Evolutionary conservation across 139 green algal species (phyloP).

Genomic region (Chlorella sp.): DNA sequence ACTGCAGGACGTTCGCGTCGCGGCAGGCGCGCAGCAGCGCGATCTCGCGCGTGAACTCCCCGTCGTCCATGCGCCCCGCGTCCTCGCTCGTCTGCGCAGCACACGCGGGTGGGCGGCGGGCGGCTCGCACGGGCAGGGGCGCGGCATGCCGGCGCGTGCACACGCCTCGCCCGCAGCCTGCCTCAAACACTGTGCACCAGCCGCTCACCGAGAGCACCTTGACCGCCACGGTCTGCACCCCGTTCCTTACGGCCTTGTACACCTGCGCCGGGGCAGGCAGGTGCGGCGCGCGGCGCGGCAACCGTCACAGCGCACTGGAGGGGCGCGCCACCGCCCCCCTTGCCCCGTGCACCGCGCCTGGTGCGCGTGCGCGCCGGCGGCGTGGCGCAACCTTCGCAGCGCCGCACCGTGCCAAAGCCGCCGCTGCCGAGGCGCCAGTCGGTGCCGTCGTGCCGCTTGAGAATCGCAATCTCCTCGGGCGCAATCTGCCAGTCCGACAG

Average conservation of each 20-base stretch:
- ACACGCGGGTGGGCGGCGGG: too few relatives aligned
- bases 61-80: constrained; percentile 2
- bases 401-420: constrained; percentile 31
- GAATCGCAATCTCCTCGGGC: constrained; percentile 24
- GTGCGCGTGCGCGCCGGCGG: too few relatives aligned
- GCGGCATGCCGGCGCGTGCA: too few relatives aligned
- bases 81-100: too few relatives aligned
- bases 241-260: constrained; percentile 45
- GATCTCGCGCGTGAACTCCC: constrained; percentile 33
- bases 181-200: too few relatives aligned
- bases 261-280: constrained; percentile 15
- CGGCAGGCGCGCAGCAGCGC: constrained; percentile 41
- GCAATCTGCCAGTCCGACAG: too few relatives aligned
- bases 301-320: too few relatives aligned
- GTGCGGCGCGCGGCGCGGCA: too few relatives aligned
- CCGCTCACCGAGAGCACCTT: constrained; percentile 34
- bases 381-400: background rate
- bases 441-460: constrained; percentile 28
- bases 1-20: constrained; percentile 59
- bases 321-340: too few relatives aligned
- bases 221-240: constrained; percentile 40
- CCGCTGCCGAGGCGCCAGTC: constrained; percentile 45
- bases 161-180: too few relatives aligned
- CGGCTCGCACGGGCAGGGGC: too few relatives aligned
- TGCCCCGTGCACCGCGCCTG: too few relatives aligned